Evolutionary conservation across 352 stramenopile species (phyloP).

Genomic region (Aphanomyces astaci): DNA sequence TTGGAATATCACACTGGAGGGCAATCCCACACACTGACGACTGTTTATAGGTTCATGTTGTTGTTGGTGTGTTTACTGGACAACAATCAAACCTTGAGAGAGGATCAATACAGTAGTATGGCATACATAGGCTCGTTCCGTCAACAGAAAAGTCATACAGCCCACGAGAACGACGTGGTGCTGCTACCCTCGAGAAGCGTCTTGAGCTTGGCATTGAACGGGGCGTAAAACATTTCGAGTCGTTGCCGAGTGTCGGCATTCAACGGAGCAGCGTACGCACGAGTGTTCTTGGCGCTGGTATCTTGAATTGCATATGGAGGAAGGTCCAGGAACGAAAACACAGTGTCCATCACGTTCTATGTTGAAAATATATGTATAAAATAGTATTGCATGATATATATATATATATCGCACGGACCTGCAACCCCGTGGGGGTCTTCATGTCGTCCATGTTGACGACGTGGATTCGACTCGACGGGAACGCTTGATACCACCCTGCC

Average conservation of each 20-base stretch:
- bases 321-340: constrained; percentile 82
- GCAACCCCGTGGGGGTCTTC: constrained; percentile 53
- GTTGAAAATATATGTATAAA: constrained; percentile 21
- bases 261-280: constrained; percentile 75
- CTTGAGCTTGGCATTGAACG: constrained; percentile 77
- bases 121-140: too few species aligned
- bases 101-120: too few species aligned
- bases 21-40: too few species aligned
- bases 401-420: constrained; percentile 47
- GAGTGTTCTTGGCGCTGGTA: constrained; percentile 77
- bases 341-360: constrained; percentile 64
- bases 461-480: constrained; percentile 83
- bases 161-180: background rate
- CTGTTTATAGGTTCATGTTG: too few species aligned
- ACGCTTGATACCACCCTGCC: constrained; percentile 86
- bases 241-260: constrained; percentile 40
- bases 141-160: too few species aligned
- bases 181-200: constrained; percentile 39
- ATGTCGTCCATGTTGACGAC: constrained; percentile 93
- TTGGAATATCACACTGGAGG: too few species aligned
- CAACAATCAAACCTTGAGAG: too few species aligned
- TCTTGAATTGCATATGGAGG: constrained; percentile 75
- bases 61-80: too few species aligned
- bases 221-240: constrained; percentile 66
- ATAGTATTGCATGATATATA: background rate